Evolutionary conservation across 495 filamentous ascomycete genomes (phyloP).

Genomic region (Talaromyces proteolyticus): DNA sequence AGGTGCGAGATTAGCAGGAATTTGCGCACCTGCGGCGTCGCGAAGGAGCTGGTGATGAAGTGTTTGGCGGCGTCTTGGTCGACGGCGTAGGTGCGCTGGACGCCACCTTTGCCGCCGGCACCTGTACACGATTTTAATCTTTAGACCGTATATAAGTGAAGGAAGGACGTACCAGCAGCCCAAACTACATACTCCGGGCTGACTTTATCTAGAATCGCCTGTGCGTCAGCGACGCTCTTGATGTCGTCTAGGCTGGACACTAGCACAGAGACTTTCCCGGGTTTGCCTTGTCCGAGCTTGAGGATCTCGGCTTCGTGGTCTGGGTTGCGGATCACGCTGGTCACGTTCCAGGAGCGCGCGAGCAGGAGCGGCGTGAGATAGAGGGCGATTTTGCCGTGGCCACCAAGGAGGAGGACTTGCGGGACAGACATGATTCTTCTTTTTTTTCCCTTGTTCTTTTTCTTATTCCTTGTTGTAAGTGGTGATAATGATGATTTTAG

Average conservation of each 20-base stretch:
- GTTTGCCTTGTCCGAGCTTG: conserved; percentile 45
- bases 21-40: conserved; percentile 53
- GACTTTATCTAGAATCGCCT: conserved; percentile 52
- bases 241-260: conserved; percentile 67
- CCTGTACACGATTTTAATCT: conserved; percentile 25
- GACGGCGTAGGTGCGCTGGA: conserved; percentile 53
- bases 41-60: conserved; percentile 62
- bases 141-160: not conserved
- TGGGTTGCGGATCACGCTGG: conserved; percentile 67
- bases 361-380: conserved; percentile 74
- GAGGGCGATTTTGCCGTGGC: conserved; percentile 73
- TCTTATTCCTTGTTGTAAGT: not conserved
- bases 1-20: conserved; percentile 72
- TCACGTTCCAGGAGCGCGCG: conserved; percentile 66
- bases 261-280: conserved; percentile 52
- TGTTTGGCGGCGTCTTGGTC: conserved; percentile 63
- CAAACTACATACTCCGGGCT: conserved; percentile 70
- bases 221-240: conserved; percentile 54
- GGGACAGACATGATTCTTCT: not conserved
- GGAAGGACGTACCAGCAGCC: conserved; percentile 55
- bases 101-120: conserved; percentile 71
- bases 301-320: conserved; percentile 60
- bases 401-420: conserved; percentile 70
- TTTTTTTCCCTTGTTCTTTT: too few species aligned
- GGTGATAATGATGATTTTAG: not conserved